Conservation (phyloP, 257 asterid genomes). For the Nyctanthes arbortristis region DNA sequence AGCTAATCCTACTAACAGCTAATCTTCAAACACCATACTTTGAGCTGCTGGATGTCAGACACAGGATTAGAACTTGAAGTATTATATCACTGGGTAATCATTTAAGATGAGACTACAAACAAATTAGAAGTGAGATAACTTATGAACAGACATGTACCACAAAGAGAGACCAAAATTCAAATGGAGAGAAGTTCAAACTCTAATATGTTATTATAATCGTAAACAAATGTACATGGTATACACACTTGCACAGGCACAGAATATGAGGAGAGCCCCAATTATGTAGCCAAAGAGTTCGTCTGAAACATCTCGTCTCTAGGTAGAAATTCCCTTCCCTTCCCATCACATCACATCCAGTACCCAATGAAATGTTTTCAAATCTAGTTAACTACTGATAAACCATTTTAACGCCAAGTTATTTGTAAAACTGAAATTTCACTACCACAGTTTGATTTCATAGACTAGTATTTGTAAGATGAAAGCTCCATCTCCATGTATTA, state of each 20-base stretch:
- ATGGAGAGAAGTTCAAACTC: not conserved
- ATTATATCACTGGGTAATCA: not conserved
- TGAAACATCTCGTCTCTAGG: not conserved
- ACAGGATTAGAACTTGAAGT: not conserved
- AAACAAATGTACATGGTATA: too few species aligned
- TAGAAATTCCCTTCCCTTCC: not conserved
- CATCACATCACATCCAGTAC: not conserved
- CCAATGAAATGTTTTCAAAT: not conserved
- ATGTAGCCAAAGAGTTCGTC: not conserved
- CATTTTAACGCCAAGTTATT: not conserved
- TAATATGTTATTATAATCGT: not conserved
- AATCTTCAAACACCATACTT: not conserved
- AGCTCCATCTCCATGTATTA: constrained; percentile 7
- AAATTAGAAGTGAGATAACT: not conserved
- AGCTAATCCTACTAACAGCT: not conserved
- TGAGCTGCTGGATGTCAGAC: not conserved
- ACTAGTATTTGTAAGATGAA: constrained; percentile 1
- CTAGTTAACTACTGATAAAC: not conserved
- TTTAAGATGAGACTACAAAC: not conserved
- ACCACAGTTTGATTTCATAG: not conserved
- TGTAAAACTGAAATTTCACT: not conserved
- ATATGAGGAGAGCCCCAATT: not conserved
- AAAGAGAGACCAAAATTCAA: not conserved
- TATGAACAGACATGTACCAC: not conserved
- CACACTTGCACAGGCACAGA: too few species aligned